Base-by-base conservation (phyloP, 371 early-diverging fungal species). In the Mucor velutinosus region DNA sequence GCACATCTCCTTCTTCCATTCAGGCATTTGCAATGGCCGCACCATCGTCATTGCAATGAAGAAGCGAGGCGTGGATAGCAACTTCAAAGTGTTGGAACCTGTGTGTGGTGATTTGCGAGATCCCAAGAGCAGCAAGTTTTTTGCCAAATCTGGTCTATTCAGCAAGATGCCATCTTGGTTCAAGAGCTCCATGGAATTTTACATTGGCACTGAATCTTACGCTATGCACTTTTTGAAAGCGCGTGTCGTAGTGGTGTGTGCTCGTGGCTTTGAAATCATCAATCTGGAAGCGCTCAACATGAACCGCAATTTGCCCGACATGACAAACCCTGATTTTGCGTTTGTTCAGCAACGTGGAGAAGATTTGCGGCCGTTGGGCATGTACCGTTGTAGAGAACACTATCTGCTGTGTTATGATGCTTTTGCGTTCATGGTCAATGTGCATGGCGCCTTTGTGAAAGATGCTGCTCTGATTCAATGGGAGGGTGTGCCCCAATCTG, bases 331-430 rank as follows among this genome's bases (percentile, higher is more conserved):
- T 2, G 79, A 79, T 43, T 83, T 79, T 66, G 70, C 53, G 4
- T 83, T 83, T 72, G 69, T 83, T 10, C 64, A 64, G 5, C 73
- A 76, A 51, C 73, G 73, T 19, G 68, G 67, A 8, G 76, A 77
- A 2, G 61, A 73, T 14, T 37, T 89, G 3, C 69, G 82, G 57
- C 97, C 98, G 1, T 82, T 96, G 29, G 90, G 93, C 2, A 88
- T 97, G 71, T 97, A 92, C 79, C 84, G 93, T 12, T 85, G 94
- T 37, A 82, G 87, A 30, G 90, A 92, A 12, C 86, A 93, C 72
- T 94, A 93, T 73, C 69, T 97, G 51, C 86, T 97, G 19, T 97
- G 97, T 75, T 97, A 96, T 77, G 90, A 94, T 80, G 92, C 90
- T 63, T 95, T 95, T 83, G 94, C 90, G 0, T 96, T 97, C 70